Base-by-base conservation (phyloP, 768 basidiomycete species). In the Tulasnella sp. region DNA sequence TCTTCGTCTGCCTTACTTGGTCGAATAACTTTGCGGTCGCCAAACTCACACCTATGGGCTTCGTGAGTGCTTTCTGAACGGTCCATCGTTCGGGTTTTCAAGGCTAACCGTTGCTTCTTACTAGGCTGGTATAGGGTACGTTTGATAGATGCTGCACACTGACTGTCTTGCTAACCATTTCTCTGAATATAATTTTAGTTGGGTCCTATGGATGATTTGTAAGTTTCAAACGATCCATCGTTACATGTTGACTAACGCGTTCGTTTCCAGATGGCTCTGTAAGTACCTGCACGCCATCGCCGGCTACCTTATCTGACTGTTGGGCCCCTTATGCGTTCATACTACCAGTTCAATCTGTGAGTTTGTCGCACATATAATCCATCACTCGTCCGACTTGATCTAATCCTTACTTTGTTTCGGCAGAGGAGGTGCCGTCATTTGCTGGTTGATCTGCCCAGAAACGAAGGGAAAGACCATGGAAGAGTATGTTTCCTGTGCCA, bases 391-490 rank as follows among this genome's bases (percentile, higher is more conserved):
- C 32, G 35, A 13, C 42, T 69, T 20, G 29, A 37, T 39, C 55
- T 70, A 6, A 76, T 61, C 13, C 29, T 57, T 2, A 16, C 0
- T 11, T 69, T 32, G 20, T 48, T 35, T 35, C 32, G 26, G n/a
- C 39, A 77, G 77, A 32, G 77, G 67, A 9, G 77, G 77, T 7
- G 77, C 69, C 13, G 5, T 70, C 16, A 70, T 77, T 1, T 77
- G 77, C 44, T 77, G 71, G 69, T 35, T 77, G 39, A 29, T 77
- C 69, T 77, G 77, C 70, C 77, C 77, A 10, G 77, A 77, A 70
- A 77, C 77, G 5, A 70, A 57, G 55, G 77, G 77, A 18, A 70
- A 55, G 44, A 73, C 77, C 5, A 77, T 77, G 70, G 77, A 77
- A 77, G 77, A 70, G 76, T 77, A 70, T 9, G 67, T 44, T 35